Evolutionary conservation across 805 yeast genomes (phyloP).

Genomic region (Candida coquimbonensis): DNA sequence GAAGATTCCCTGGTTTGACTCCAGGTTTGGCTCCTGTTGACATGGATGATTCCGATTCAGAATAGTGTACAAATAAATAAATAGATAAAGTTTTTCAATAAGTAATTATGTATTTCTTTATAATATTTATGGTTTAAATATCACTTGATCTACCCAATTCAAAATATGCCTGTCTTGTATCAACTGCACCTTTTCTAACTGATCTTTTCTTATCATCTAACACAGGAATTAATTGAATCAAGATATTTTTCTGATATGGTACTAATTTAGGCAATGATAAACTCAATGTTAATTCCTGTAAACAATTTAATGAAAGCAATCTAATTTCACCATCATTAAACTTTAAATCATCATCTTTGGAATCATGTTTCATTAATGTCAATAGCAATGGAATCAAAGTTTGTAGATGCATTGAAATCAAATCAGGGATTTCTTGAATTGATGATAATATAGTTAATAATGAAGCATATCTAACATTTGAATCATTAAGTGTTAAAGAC

Average conservation of each 20-base stretch:
- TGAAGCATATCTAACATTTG: conserved; percentile 51
- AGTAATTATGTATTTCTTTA: not conserved
- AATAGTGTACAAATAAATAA: not conserved
- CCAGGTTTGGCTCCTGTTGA: conserved; percentile 87
- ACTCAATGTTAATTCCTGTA: conserved; percentile 39
- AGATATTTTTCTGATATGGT: conserved; percentile 39
- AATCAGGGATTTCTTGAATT: conserved; percentile 45
- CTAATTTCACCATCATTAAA: conserved; percentile 46
- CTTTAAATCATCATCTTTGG: conserved; percentile 10
- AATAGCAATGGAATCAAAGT: conserved; percentile 51
- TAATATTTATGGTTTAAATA: not conserved
- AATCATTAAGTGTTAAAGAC: conserved; percentile 40
- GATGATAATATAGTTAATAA: conserved; percentile 52
- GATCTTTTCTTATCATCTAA: conserved; percentile 70
- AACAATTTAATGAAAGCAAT: conserved; percentile 47
- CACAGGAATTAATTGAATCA: conserved; percentile 39
- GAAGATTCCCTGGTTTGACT: conserved; percentile 53
- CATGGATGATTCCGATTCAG: conserved; percentile 44
- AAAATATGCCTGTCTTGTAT: conserved; percentile 69
- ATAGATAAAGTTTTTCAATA: no score
- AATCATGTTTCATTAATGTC: conserved; percentile 18
- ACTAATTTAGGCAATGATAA: conserved; percentile 35
- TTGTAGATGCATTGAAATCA: conserved; percentile 47
- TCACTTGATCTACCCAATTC: conserved; percentile 36
- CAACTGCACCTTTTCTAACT: conserved; percentile 71